Evolutionary conservation across 1,284 basidiomycete species (phyloP).

Genomic region (Pascua guehoae): DNA sequence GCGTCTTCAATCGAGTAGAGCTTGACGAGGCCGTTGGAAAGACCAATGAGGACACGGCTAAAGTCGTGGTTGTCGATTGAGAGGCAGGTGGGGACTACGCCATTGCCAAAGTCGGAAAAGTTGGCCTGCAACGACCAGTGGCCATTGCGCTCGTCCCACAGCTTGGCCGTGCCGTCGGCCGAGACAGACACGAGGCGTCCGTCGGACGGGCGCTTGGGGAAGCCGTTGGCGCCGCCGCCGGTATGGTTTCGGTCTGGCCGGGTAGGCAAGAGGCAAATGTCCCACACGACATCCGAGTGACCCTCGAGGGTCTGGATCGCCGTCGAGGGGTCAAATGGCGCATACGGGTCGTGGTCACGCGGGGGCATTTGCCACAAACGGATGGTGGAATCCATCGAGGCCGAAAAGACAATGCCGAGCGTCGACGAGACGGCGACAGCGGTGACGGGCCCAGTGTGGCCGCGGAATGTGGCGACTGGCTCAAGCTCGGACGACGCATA

Average conservation of each 20-base stretch:
- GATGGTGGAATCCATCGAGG: constrained; percentile 85
- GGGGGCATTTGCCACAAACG: constrained; percentile 81
- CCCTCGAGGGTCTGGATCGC: constrained; percentile 78
- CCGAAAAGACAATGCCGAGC: constrained; percentile 77
- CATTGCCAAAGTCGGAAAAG: constrained; percentile 19
- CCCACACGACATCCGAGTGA: constrained; percentile 94
- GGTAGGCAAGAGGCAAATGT: constrained; percentile 60
- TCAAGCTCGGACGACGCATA: constrained; percentile 64
- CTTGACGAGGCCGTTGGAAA: constrained; percentile 82
- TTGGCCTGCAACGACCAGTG: constrained; percentile 28
- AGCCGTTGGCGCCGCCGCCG: constrained; percentile 1
- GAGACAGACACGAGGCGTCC: constrained; percentile 78
- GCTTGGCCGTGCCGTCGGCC: constrained; percentile 85
- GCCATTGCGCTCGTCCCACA: constrained; percentile 64
- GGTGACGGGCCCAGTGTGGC: constrained; percentile 89
- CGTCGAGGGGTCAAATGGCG: constrained; percentile 75
- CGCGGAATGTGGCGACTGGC: constrained; percentile 85
- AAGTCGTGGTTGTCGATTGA: constrained; percentile 50
- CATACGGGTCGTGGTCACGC: constrained; percentile 69
- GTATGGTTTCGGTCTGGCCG: constrained; percentile 1
- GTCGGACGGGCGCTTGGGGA: constrained; percentile 12
- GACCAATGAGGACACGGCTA: constrained; percentile 63
- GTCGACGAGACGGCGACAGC: constrained; percentile 76
- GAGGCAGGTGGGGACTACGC: constrained; percentile 66
- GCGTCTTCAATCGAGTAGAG: constrained; percentile 84